Evolutionary conservation across 1,284 basidiomycete genomes (phyloP), one percentile per base, ranked within the genome.

Genomic region (Sanguinoderma infundibulare): DNA sequence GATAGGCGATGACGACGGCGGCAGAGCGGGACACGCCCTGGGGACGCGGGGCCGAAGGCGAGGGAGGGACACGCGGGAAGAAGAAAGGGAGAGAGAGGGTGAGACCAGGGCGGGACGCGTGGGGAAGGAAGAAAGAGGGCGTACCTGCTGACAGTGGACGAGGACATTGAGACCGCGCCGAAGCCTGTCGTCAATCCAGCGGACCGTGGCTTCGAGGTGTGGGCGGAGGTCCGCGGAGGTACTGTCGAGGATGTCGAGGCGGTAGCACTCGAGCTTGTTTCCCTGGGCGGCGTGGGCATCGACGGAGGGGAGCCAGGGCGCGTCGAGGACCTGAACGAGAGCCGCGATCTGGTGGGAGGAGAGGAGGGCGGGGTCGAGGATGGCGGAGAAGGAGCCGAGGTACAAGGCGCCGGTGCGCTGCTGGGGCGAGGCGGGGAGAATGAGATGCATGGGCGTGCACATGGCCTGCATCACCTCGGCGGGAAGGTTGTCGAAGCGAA

Each of bases 391-490:
- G 44, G 79, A 74, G 47, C 77, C 77, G 67, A 78, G 75, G 70
- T 73, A 78, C 65, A 78, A 75, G 7, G 77, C 73, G 62, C 77
- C 77, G 42, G 73, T 69, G 61, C 64, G 55, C 64, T 51, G 61
- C 67, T 35, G 68, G 69, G 57, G 59, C 60, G 73, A 62, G 69
- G 71, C 64, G 5, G 84, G 77, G 24, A 86, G 76, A 69, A 91
- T 83, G 63, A 81, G 81, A 74, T 91, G 89, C 89, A 91, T 90
- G 0, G 90, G 89, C 0, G 89, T 91, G 77, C 87, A 90, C 85
- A 91, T 89, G 17, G 90, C 86, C 73, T 90, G 86, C 81, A 89
- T 86, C 58, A 91, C 87, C 66, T 90, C 89, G 35, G 83, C 82
- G 14, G 89, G 79, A 61, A 91, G 74, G 61, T 79, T 81, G 71